Percentiles rank a stretch among this genome's conserved stretches.
These are phyloP conservation scores for Tylopilus vinaceipallidus DNA, from an alignment of 768 basidiomycete species.

Conservation along the genomic window DNA sequence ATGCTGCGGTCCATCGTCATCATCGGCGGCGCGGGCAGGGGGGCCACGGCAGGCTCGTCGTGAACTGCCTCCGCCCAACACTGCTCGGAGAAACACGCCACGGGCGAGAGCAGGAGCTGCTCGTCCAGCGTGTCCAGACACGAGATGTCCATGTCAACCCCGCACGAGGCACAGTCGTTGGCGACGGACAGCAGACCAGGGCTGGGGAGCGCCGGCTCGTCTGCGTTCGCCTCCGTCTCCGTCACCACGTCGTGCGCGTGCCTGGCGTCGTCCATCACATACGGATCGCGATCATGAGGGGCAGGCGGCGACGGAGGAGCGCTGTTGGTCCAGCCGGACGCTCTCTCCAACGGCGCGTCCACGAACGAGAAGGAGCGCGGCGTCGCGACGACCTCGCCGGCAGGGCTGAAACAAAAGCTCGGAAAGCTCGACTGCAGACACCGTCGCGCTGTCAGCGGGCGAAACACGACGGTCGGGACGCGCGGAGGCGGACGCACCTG, in stretches of 20 bases:
- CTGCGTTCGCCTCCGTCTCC: background rate
- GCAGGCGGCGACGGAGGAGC: conserved; percentile 13
- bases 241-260: background rate
- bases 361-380: conserved; percentile 16
- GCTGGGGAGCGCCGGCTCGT: conserved; percentile 1
- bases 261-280: conserved; percentile 6
- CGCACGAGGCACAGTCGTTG: conserved; percentile 28
- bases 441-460: conserved; percentile 1
- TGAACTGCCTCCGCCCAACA: conserved; percentile 39
- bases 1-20: background rate
- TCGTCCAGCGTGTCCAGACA: conserved; percentile 40
- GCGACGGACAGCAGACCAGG: conserved; percentile 13
- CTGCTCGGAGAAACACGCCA: conserved; percentile 38
- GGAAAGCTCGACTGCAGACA: conserved; percentile 18
- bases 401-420: conserved; percentile 22
- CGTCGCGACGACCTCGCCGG: conserved; percentile 8
- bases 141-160: conserved; percentile 35
- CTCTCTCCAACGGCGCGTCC: conserved; percentile 13
- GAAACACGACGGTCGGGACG: background rate
- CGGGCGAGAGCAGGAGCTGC: conserved; percentile 38
- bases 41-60: no score
- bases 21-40: background rate
- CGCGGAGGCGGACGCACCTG: conserved; percentile 19
- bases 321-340: conserved; percentile 22
- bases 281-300: conserved; percentile 7